phyloP scores from a whole-genome alignment of 164 flowering plant species.

The Sedum album region DNA sequence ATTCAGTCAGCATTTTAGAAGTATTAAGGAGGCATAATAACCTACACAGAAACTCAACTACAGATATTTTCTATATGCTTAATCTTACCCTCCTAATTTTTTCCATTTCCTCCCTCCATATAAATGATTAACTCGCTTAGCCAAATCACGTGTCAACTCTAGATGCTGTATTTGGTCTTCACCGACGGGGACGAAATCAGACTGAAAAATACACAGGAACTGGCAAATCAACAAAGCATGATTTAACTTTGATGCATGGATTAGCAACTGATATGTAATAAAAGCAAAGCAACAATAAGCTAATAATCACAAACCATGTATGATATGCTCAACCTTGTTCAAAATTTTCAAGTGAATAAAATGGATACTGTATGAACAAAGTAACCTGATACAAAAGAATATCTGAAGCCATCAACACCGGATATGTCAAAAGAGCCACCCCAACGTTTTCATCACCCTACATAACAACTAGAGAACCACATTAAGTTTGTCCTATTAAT shows the following conservation, averaged over 20 bases:
- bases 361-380: too few relatives aligned
- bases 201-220: conserved; percentile 51
- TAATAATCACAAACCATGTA: not conserved
- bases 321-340: not conserved
- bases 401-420: conserved; percentile 95
- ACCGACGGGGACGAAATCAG: conserved; percentile 92
- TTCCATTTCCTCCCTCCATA: conserved; percentile 97
- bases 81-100: conserved; percentile 90
- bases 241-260: not conserved
- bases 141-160: conserved; percentile 86
- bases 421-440: conserved; percentile 81
- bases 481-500: not conserved
- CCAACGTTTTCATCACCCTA: conserved; percentile 98
- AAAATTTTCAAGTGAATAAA: not conserved
- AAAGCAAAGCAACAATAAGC: not conserved
- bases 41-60: not conserved
- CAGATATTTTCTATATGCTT: not conserved
- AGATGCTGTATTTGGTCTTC: conserved; percentile 96
- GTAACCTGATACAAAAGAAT: conserved; percentile 87
- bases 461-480: conserved; percentile 13
- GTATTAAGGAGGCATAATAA: not conserved
- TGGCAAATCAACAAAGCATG: conserved; percentile 22
- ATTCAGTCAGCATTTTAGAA: conserved; percentile 10
- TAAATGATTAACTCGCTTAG: conserved; percentile 74
- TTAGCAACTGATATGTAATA: not conserved